Evolutionary conservation across 129 eudicot genomes (phyloP), one percentile per base, ranked within the genome.

Genomic region (Erigeron canadensis): DNA sequence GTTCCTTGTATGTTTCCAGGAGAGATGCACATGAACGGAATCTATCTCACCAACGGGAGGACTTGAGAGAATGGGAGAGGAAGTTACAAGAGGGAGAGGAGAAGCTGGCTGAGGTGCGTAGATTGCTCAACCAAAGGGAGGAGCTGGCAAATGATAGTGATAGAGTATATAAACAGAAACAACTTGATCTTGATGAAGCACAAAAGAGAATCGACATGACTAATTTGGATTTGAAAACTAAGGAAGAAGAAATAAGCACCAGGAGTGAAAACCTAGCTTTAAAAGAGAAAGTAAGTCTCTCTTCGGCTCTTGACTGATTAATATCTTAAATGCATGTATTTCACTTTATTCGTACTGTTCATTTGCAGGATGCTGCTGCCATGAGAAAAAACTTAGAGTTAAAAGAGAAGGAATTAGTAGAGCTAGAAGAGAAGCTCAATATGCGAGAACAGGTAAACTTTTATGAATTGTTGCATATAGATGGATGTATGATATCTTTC

Each of bases 41-140:
- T 80, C 6, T 95, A 39, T 75, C 86, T 56, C 86, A 82, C 63
- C 99, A 95, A 75, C 82, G 87, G 75, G 99, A 90, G 70, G 99
- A 95, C 64, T 75, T 95, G 64, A 87, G 88, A 42, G 99, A 90
- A 68, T 90, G 99, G 99, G 99, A 95, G 79, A 82, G 64, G 38
- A 95, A 88, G 76, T 81, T 95, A 64, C 87, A 88, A 50, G 99
- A 86, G 80, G 89, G 87, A 61, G 99, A 90, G 80, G 97, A 95
- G 77, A 84, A 95, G 71, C 70, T 95, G 71, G 91, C 91, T 65
- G 99, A 95, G 78, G 78, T 84, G 57, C 89, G 89, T 55, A 82
- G 97, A 76, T 80, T 88, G 78, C 85, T 95, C 58, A 90, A 88
- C 75, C 94, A 90, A 73, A 83, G 96, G 73, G 99, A 95, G 74